Evolutionary conservation across 169 alveolate genomes (phyloP), one percentile per base, ranked within the genome.

Genomic region (Fabrea salina): DNA sequence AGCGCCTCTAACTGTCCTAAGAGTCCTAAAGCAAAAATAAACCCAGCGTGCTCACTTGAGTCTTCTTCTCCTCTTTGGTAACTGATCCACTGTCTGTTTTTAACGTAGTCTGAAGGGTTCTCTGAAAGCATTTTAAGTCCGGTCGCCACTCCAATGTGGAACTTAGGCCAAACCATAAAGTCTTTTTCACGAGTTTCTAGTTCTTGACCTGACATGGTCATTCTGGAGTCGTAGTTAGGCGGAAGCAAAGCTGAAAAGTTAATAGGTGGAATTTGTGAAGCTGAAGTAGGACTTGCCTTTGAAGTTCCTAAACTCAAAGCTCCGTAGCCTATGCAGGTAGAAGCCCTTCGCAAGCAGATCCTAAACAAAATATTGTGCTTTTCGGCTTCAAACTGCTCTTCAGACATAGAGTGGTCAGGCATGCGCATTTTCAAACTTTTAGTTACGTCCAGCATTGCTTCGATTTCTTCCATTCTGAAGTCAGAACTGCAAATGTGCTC

Each of bases 141-240:
- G 61, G 93, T 83, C 0, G 96, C 93, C 2, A 94, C 97, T 1
- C 97, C 97, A 66, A 89, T 89, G 79, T 91, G 91, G 84, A 94
- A 94, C 81, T 94, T 95, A 3, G 96, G 92, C 97, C 97, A 94
- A 64, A 85, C 71, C 5, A 88, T 74, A 49, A 89, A 68, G 7
- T 91, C 91, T 80, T 84, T 84, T 83, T 85, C 77, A 86, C 94
- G 27, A 54, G 68, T 54, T 53, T 74, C 81, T 0, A 74, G 56
- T 50, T 91, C 95, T 19, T 82, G 86, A 53, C 76, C 82, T 44
- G 92, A 92, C 39, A 90, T 81, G 47, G 79, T 76, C 71, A 89
- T 84, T 57, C 90, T 91, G 2, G 90, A 51, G 27, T 89, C 93
- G 68, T 87, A 74, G 32, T 74, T 74, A 3, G 81, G 84, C 8